A percentile compares a stretch with the other conserved stretches of the same genome.
phyloP scores from a whole-genome alignment of 805 yeast genomes.

The Hanseniaspora mollemarum region DNA sequence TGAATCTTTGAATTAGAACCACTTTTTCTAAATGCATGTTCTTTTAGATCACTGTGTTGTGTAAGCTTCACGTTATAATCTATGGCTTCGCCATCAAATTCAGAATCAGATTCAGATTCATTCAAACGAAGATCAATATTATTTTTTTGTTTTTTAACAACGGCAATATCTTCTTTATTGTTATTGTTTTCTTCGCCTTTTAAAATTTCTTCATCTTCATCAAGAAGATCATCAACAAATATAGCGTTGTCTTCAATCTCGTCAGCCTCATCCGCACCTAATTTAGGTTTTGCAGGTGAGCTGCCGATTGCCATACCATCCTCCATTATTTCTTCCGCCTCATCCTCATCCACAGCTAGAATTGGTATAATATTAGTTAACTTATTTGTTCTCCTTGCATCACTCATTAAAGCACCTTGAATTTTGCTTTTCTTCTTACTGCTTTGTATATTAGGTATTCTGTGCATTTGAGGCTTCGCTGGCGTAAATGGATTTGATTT shows the following conservation, averaged over 20 bases:
- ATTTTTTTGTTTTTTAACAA: no score
- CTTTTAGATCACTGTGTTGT: no score
- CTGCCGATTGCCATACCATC: not conserved
- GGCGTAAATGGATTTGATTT: not conserved
- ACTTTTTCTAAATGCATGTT: not conserved
- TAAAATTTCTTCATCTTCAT: not conserved
- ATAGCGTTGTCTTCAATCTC: not conserved
- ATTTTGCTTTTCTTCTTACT: not conserved
- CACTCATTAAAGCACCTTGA: not conserved
- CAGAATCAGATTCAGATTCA: not conserved
- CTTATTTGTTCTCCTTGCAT: not conserved
- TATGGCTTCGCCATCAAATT: not conserved
- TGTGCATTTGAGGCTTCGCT: not conserved
- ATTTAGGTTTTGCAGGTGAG: not conserved
- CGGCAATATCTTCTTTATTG: not conserved
- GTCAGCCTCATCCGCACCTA: not conserved
- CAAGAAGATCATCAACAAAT: not conserved
- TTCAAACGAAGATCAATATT: no score
- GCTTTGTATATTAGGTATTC: not conserved
- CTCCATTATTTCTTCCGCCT: not conserved
- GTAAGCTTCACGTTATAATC: not conserved
- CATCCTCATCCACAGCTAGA: not conserved
- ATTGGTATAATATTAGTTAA: not conserved
- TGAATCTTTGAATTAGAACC: not conserved
- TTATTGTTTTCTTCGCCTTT: not conserved